phyloP scores from a whole-genome alignment of 345 rosid species.

The Cochlearia excelsa region DNA sequence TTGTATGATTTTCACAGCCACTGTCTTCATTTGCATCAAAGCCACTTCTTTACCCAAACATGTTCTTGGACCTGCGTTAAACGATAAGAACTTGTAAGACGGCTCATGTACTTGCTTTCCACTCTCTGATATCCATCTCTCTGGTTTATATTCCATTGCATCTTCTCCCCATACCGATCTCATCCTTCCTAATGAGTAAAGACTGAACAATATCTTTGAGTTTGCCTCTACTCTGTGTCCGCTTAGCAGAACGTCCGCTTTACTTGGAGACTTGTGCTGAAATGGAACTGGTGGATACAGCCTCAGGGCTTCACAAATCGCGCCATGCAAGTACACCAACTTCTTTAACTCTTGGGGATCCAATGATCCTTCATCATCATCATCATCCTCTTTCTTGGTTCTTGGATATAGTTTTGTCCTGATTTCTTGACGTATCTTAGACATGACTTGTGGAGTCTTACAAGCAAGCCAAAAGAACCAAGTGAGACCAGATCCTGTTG shows the following conservation, averaged over 20 bases:
- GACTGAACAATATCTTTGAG: constrained; percentile 28
- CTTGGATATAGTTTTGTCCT: constrained; percentile 18
- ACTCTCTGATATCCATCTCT: constrained; percentile 35
- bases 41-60: constrained; percentile 38
- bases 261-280: constrained; percentile 29
- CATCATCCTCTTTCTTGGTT: not conserved
- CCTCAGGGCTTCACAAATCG: constrained; percentile 33
- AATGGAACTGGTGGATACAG: constrained; percentile 37
- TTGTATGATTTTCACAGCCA: constrained; percentile 20
- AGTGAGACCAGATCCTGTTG: constrained; percentile 35
- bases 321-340: constrained; percentile 43
- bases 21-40: constrained; percentile 33
- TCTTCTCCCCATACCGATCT: constrained; percentile 33
- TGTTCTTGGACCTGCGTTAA: constrained; percentile 37
- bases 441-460: constrained; percentile 21
- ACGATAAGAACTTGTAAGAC: constrained; percentile 33
- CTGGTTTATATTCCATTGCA: constrained; percentile 24
- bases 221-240: constrained; percentile 29
- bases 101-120: constrained; percentile 26
- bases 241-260: constrained; percentile 31
- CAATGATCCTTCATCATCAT: not conserved
- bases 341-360: constrained; percentile 19
- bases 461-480: constrained; percentile 46
- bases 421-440: constrained; percentile 37
- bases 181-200: constrained; percentile 38